A percentile compares a stretch with the other conserved stretches of the same genome.
Conservation (phyloP, 1,284 basidiomycete genomes). For the Cutaneotrichosporon mucoides region DNA sequence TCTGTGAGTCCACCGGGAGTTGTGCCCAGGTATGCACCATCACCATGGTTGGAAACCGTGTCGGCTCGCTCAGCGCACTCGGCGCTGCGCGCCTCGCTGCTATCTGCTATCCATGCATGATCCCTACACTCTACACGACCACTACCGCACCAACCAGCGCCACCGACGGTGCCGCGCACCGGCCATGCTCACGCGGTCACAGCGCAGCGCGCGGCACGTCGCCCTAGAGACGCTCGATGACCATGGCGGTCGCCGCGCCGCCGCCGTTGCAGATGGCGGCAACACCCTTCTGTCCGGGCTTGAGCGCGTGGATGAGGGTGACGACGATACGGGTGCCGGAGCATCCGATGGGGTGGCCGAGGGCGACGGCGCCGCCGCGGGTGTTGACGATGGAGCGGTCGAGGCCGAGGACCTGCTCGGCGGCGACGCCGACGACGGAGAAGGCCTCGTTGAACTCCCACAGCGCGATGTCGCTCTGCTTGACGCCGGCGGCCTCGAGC, state of each 20-base stretch:
- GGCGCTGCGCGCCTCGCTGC: too few species aligned
- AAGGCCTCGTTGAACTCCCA: constrained; percentile 99
- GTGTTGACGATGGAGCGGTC: constrained; percentile 87
- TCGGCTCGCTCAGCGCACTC: too few species aligned
- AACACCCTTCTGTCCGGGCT: constrained; percentile 93
- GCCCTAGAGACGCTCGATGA: constrained; percentile 72
- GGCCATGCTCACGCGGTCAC: constrained; percentile 1
- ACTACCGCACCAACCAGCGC: not conserved
- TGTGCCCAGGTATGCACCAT: too few species aligned
- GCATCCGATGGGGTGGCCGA: constrained; percentile 91
- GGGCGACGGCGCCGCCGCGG: constrained; percentile 88
- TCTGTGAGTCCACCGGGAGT: too few species aligned
- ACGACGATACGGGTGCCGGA: constrained; percentile 95
- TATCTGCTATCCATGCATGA: too few species aligned
- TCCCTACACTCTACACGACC: too few species aligned
- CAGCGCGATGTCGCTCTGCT: constrained; percentile 76
- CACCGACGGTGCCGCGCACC: not conserved
- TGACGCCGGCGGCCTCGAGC: constrained; percentile 79
- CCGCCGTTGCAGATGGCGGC: constrained; percentile 98
- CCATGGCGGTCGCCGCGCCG: constrained; percentile 84
- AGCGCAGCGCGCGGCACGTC: constrained; percentile 1
- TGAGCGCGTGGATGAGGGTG: constrained; percentile 83
- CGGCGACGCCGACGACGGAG: constrained; percentile 86
- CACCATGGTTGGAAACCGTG: too few species aligned
- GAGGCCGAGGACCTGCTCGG: constrained; percentile 81